phyloP scores from a whole-genome alignment of 805 yeast genomes.

The Saccharomycopsis sp. region DNA sequence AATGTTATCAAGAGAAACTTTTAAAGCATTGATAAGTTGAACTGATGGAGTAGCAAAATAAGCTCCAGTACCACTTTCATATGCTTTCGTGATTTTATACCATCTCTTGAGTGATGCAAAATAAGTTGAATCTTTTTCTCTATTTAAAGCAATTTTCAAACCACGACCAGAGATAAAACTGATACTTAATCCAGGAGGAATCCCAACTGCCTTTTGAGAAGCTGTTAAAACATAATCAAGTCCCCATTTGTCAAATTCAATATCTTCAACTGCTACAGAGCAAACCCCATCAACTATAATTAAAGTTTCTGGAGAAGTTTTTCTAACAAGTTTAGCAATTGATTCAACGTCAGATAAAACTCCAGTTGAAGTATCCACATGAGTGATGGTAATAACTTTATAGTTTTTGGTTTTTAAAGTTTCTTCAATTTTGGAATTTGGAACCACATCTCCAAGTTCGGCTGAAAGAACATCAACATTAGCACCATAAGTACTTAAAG shows the following conservation, averaged over 20 bases:
- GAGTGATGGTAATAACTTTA: conserved; percentile 74
- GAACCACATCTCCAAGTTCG: conserved; percentile 61
- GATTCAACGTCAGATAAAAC: conserved; percentile 65
- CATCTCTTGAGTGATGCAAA: conserved; percentile 73
- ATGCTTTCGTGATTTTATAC: conserved; percentile 81
- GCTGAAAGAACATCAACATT: conserved; percentile 65
- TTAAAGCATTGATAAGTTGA: conserved; percentile 73
- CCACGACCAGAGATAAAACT: conserved; percentile 72
- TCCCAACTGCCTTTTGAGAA: conserved; percentile 92
- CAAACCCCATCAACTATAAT: conserved; percentile 92
- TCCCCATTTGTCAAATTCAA: conserved; percentile 84
- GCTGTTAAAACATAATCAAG: conserved; percentile 84
- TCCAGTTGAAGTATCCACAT: conserved; percentile 94
- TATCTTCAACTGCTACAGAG: conserved; percentile 80
- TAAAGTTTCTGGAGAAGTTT: conserved; percentile 67
- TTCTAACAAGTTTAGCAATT: conserved; percentile 50
- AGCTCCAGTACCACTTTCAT: conserved; percentile 67
- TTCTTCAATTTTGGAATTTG: conserved; percentile 42
- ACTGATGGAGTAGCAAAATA: conserved; percentile 98
- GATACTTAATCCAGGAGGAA: conserved; percentile 84
- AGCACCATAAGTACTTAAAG: conserved; percentile 61
- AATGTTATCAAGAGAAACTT: conserved; percentile 65
- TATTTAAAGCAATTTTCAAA: conserved; percentile 42
- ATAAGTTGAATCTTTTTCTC: conserved; percentile 33
- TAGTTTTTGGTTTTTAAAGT: conserved; percentile 45